Evolutionary conservation across 1,284 basidiomycete species (phyloP), one percentile per base, ranked within the genome.

Genomic region (Lentinula novae-zelandiae): DNA sequence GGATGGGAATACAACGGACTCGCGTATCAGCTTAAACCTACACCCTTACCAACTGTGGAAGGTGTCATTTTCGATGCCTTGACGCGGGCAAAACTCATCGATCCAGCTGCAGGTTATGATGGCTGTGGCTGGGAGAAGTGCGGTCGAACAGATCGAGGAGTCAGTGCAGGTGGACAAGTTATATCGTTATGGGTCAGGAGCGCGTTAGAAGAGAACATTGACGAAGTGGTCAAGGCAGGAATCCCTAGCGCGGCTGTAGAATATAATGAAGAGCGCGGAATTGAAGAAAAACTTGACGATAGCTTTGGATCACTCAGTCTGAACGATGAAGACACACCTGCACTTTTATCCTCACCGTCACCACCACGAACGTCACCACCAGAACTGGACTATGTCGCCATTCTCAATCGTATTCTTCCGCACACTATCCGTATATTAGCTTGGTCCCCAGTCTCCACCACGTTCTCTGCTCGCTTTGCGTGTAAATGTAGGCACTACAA

Each of bases 401-500:
- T 92, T 50, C 84, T 99, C 48, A 99, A 99, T 74, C 85, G 87
- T n/a, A 79, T 97, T 44, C 86, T 99, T 0, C 97, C 96, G 0
- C 80, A 86, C 0, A 91, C 93, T 0, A 95, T 99, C 68, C 89
- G 95, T 22, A 78, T 98, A n/a, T 81, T 96, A 57, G 95, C 93
- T 3, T 99, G 96, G 96, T 95, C 95, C 3, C 94, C 96, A 9
- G 89, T 98, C n/a, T 72, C 83, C 0, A 70, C 82, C 5, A 72
- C 76, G 39, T 99, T 99, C 73, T 95, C 95, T 42, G 87, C 96
- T 1, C 86, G 96, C 2, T 96, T 93, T 76, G 90, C 89, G 22
- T 98, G 96, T 76, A 79, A 77, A 60, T 88, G 85, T 69, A 81
- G 96, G 39, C 96, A 99, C 73, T 99, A 99, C 86, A 98, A 98